Percentiles rank a stretch among this genome's conserved stretches.
phyloP scores from a whole-genome alignment of 345 rosid species.

The Sisymbrium irio region DNA sequence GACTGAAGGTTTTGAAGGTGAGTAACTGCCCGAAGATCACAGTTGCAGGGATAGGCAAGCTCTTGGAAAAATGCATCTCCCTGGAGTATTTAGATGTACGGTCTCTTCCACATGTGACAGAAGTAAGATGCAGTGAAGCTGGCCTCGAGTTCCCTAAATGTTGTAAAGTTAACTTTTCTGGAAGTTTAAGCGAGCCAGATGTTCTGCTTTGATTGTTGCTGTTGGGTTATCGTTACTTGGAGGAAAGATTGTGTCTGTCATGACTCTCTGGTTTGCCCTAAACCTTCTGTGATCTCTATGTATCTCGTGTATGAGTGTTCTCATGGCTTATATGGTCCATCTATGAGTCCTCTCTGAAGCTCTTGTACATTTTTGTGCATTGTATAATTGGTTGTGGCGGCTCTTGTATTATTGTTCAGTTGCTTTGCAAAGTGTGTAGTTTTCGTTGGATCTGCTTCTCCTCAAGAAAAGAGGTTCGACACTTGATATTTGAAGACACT shows the following conservation, averaged over 20 bases:
- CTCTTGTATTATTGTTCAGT: background rate
- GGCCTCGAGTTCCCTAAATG: slow-evolving; percentile 62
- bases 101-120: slow-evolving; percentile 72
- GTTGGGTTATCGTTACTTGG: background rate
- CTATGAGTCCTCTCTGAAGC: slow-evolving; percentile 22
- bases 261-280: background rate
- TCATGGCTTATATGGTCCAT: slow-evolving; percentile 28
- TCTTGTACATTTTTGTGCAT: slow-evolving; percentile 29
- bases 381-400: slow-evolving; percentile 2
- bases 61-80: slow-evolving; percentile 62
- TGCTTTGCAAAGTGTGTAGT: slow-evolving; percentile 20
- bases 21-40: slow-evolving; percentile 76
- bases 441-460: slow-evolving; percentile 19
- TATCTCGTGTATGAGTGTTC: slow-evolving; percentile 5
- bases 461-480: background rate
- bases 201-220: slow-evolving; percentile 41
- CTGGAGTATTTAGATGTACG: slow-evolving; percentile 81
- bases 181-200: slow-evolving; percentile 67
- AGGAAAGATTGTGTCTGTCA: slow-evolving; percentile 5
- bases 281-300: slow-evolving; percentile 6
- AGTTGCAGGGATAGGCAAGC: slow-evolving; percentile 58
- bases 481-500: slow-evolving; percentile 10
- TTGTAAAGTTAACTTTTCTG: slow-evolving; percentile 79
- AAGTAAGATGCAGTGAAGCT: slow-evolving; percentile 76
- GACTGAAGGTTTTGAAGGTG: slow-evolving; percentile 68